Evolutionary conservation across 306 rosid species (phyloP).

Genomic region (Biancaea sappan): DNA sequence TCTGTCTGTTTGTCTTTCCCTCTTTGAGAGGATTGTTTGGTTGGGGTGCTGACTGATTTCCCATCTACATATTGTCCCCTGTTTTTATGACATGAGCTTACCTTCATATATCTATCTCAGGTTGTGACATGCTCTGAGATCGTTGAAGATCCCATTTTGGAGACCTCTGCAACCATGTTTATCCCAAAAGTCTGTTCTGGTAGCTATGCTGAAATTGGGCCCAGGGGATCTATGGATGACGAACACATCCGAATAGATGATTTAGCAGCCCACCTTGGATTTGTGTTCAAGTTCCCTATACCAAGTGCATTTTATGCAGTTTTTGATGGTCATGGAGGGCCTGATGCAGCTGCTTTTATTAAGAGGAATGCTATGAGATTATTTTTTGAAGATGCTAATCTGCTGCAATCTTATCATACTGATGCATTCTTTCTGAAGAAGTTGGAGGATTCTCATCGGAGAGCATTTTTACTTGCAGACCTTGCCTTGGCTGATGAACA

Average conservation of each 20-base stretch:
- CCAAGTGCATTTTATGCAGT: constrained; percentile 81
- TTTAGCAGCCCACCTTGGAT: constrained; percentile 63
- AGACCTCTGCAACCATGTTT: constrained; percentile 47
- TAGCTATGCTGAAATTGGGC: constrained; percentile 74
- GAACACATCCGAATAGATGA: constrained; percentile 82
- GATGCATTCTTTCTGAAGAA: constrained; percentile 48
- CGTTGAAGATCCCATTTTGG: constrained; percentile 40
- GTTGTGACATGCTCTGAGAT: constrained; percentile 52
- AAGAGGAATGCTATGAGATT: constrained; percentile 71
- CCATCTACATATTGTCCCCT: neutral
- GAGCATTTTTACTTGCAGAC: constrained; percentile 74
- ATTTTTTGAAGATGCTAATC: constrained; percentile 67
- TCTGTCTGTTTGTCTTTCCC: neutral
- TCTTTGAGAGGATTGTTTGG: neutral
- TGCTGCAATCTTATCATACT: constrained; percentile 51
- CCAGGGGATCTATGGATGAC: constrained; percentile 75
- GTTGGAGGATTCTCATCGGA: constrained; percentile 72
- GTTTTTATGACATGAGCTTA: neutral
- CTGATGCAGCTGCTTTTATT: constrained; percentile 78
- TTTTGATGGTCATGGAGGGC: constrained; percentile 95
- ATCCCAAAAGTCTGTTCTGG: constrained; percentile 74
- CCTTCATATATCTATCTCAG: constrained; percentile 38
- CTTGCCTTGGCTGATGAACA: constrained; percentile 63
- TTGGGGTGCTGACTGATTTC: neutral
- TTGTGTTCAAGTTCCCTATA: constrained; percentile 44